Percentiles rank a stretch among this genome's conserved stretches.
These are phyloP conservation scores for Mortierella sp. DNA, from an alignment of 371 early-diverging fungal species.

Conservation along the genomic window DNA sequence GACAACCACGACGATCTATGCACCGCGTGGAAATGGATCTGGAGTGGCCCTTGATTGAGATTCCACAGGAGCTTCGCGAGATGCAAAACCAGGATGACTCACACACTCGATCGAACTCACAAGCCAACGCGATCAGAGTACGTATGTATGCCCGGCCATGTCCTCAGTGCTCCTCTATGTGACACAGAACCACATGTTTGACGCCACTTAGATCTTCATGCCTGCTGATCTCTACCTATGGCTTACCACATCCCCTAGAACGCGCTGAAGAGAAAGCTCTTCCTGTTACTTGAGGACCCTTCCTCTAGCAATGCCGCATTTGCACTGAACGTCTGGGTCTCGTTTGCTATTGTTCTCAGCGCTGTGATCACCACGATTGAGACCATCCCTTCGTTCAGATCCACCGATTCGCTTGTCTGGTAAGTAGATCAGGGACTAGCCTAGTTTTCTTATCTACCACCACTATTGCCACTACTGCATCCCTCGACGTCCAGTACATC, in stretches of 20 bases:
- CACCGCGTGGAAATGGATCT: slow-evolving; percentile 51
- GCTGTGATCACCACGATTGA: slow-evolving; percentile 86
- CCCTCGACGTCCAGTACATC: background rate
- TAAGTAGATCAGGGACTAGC: slow-evolving; percentile 29
- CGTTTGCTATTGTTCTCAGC: slow-evolving; percentile 78
- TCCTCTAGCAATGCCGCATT: slow-evolving; percentile 80
- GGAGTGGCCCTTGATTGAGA: slow-evolving; percentile 57
- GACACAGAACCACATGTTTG: too few species aligned
- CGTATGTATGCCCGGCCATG: background rate
- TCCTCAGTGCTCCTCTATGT: background rate
- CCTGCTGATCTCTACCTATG: background rate
- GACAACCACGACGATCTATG: slow-evolving; percentile 39
- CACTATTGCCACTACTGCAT: background rate
- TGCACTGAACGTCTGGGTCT: slow-evolving; percentile 77
- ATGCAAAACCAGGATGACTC: slow-evolving; percentile 43
- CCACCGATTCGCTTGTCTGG: slow-evolving; percentile 71
- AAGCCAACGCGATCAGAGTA: slow-evolving; percentile 55
- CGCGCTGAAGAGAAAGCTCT: slow-evolving; percentile 71
- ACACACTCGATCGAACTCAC: slow-evolving; percentile 52
- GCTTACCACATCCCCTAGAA: slow-evolving; percentile 19
- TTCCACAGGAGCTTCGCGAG: slow-evolving; percentile 56
- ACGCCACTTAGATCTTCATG: too few species aligned
- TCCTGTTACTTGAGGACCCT: slow-evolving; percentile 76
- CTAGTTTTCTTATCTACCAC: background rate
- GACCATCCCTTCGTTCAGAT: slow-evolving; percentile 83